phyloP scores from a whole-genome alignment of 805 yeast genomes.

The Candida cerambycidarum region DNA sequence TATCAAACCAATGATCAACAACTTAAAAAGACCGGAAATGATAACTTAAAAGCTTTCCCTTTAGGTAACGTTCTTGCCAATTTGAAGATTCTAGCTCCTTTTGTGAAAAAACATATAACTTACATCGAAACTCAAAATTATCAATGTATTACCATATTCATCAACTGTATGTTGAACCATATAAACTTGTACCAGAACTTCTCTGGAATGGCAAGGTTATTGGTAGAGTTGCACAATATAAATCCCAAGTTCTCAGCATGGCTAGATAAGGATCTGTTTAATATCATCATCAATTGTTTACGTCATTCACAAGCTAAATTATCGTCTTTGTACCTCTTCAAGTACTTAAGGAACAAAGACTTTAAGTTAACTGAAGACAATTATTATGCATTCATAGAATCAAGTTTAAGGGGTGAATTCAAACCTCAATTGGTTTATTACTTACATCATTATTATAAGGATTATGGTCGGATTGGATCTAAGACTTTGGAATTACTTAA shows the following conservation, averaged over 20 bases:
- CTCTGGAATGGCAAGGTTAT: slow-evolving; percentile 25
- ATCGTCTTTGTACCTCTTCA: slow-evolving; percentile 25
- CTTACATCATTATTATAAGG: slow-evolving; percentile 22
- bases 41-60: slow-evolving; percentile 23
- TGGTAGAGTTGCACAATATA: slow-evolving; percentile 18
- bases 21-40: slow-evolving; percentile 24
- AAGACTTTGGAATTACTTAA: slow-evolving; percentile 13
- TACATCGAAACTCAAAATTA: slow-evolving; percentile 18
- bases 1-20: slow-evolving; percentile 14
- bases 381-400: slow-evolving; percentile 24
- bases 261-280: slow-evolving; percentile 31
- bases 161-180: slow-evolving; percentile 39
- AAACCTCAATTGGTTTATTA: slow-evolving; percentile 23
- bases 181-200: slow-evolving; percentile 34
- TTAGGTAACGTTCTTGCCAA: slow-evolving; percentile 37
- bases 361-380: slow-evolving; percentile 15
- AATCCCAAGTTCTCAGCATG: slow-evolving; percentile 22
- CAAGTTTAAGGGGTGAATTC: slow-evolving; percentile 25
- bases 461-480: slow-evolving; percentile 13
- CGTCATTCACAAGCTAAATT: slow-evolving; percentile 27
- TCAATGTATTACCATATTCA: slow-evolving; percentile 26
- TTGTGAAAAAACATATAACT: slow-evolving; percentile 23
- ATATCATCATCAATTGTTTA: slow-evolving; percentile 28
- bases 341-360: slow-evolving; percentile 18
- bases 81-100: slow-evolving; percentile 20